Evolutionary conservation across 2,329 filamentous ascomycete genomes (phyloP), one percentile per base, ranked within the genome.

Genomic region (Bipolaris cookei): DNA sequence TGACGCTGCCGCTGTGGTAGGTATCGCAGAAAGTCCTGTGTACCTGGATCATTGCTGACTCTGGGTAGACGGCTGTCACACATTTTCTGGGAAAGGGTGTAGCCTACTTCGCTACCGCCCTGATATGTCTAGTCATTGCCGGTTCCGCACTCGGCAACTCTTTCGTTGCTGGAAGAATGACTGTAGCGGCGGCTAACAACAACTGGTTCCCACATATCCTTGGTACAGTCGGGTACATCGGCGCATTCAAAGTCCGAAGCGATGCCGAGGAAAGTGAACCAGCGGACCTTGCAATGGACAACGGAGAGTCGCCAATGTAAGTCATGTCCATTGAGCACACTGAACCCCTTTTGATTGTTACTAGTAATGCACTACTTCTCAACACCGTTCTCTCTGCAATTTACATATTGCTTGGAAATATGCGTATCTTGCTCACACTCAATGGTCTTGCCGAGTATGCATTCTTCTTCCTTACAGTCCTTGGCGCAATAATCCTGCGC

Each of bases 391-490:
- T 76, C n/a, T 82, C 84, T 0, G 72, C 83, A 0, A 58, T 87
- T 1, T 88, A 88, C 68, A 86, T 88, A 39, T 72, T 88, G 0
- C 75, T 88, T 0, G 86, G 86, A 6, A 85, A 82, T 68, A 88
- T 88, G 78, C 83, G 86, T 16, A 83, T 84, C 1, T 79, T 88
- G 0, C 72, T 88, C 8, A 88, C 86, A 0, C 83, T 76, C 35
- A 76, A 76, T 25, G 74, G 74, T 1, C 65, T 76, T 6, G 72
- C 69, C 1, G 74, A 76, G 45, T 88, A 86, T 62, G 82, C 84
- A 0, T 88, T 88, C 74, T 88, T 88, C 78, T 87, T 88, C 70
- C 76, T 88, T 10, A 85, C 86, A 0, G 85, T 88, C 0, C 67
- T 87, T 0, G 86, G 86, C 0, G 84, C 83, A 1, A 79, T 88